phyloP scores from a whole-genome alignment of 116 monocot species.

The Cymodocea nodosa region DNA sequence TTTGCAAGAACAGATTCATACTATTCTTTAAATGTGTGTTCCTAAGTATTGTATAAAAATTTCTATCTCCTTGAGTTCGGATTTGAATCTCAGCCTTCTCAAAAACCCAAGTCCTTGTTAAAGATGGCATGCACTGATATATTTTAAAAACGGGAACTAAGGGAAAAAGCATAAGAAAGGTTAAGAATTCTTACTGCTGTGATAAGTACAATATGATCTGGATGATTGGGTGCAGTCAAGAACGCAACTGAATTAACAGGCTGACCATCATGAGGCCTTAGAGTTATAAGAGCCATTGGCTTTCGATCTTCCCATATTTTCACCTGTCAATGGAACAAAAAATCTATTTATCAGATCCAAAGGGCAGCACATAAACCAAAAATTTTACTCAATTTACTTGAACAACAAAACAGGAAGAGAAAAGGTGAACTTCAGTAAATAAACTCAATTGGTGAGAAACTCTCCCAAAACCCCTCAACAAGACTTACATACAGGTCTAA shows the following conservation, averaged over 20 bases:
- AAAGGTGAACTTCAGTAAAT: no score
- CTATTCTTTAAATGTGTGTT: no score
- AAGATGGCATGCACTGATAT: no score
- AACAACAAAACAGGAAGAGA: no score
- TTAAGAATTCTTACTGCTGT: slow-evolving; percentile 50
- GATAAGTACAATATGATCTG: slow-evolving; percentile 85
- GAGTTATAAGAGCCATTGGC: slow-evolving; percentile 27
- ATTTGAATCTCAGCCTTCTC: no score
- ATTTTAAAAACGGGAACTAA: background rate
- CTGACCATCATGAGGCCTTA: slow-evolving; percentile 86
- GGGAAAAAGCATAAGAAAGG: slow-evolving; percentile 1
- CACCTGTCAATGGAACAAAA: slow-evolving; percentile 33
- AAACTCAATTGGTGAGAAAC: no score
- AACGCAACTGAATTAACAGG: slow-evolving; percentile 85
- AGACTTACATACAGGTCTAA: no score
- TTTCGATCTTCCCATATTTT: slow-evolving; percentile 98
- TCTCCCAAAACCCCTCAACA: no score
- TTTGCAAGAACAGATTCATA: no score
- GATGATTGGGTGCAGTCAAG: slow-evolving; percentile 66
- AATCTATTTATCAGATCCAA: background rate
- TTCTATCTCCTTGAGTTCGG: no score
- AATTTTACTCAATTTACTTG: background rate
- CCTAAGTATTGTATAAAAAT: no score
- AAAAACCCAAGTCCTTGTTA: no score
- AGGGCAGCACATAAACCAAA: background rate